A percentile compares a stretch with the other conserved stretches of the same genome.
These are phyloP conservation scores for Papilionanthe hybrid DNA, from an alignment of 116 monocot species.

Conservation along the genomic window DNA sequence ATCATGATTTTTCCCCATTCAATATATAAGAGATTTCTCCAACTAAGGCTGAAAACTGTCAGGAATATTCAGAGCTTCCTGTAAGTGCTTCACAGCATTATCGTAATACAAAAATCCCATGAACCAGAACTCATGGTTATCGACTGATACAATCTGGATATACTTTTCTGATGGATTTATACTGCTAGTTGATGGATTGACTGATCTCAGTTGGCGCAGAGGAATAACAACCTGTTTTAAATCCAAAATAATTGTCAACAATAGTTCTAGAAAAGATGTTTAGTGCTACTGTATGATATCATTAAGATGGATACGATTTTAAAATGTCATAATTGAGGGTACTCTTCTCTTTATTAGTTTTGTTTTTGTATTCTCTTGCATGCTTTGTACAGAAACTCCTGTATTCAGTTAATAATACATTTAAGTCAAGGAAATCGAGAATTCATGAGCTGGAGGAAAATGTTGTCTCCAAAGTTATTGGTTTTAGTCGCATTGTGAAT, in stretches of 20 bases:
- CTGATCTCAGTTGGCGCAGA: slow-evolving; percentile 51
- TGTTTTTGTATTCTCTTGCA: too few relatives aligned
- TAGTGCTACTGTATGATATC: neutral
- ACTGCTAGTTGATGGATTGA: slow-evolving; percentile 51
- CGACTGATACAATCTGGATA: slow-evolving; percentile 59
- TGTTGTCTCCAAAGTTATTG: too few relatives aligned
- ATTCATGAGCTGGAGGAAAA: too few relatives aligned
- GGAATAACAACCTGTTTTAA: slow-evolving; percentile 57
- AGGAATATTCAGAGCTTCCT: slow-evolving; percentile 26
- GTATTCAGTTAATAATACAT: too few relatives aligned
- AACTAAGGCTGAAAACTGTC: slow-evolving; percentile 12
- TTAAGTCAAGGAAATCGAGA: too few relatives aligned
- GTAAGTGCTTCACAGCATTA: slow-evolving; percentile 50
- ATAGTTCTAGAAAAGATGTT: neutral
- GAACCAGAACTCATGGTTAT: slow-evolving; percentile 83
- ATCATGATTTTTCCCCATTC: neutral
- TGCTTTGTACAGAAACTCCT: too few relatives aligned
- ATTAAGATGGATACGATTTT: neutral
- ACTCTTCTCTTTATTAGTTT: too few relatives aligned
- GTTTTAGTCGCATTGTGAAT: too few relatives aligned
- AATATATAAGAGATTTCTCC: neutral
- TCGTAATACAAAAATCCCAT: slow-evolving; percentile 77
- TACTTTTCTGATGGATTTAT: slow-evolving; percentile 61
- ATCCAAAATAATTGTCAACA: neutral
- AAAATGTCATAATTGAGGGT: too few relatives aligned